These are phyloP conservation scores for Aspergillus leporis DNA, from an alignment of 495 filamentous ascomycete species.

Conservation along the genomic window DNA sequence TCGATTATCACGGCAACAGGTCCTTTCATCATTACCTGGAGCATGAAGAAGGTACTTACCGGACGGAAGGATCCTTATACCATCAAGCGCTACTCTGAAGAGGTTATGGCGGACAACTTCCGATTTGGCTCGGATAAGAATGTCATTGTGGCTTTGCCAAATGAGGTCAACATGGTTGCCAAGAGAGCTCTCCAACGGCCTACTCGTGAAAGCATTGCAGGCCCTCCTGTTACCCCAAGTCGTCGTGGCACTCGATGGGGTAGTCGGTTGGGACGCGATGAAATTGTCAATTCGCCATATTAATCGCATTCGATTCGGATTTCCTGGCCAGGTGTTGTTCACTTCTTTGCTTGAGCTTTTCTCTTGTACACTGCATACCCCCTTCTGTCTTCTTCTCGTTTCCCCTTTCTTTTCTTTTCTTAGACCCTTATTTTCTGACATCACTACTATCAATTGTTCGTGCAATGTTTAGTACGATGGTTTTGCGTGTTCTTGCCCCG, in stretches of 20 bases:
- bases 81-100: constrained; percentile 93
- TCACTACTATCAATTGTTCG: background rate
- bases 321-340: constrained; percentile 5
- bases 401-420: constrained; percentile 8
- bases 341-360: constrained; percentile 18
- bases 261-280: constrained; percentile 64
- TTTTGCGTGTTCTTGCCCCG: background rate
- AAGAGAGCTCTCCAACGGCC: constrained; percentile 82
- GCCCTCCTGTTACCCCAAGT: constrained; percentile 58
- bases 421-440: constrained; percentile 1
- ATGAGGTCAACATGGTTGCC: constrained; percentile 96
- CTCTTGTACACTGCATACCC: constrained; percentile 42
- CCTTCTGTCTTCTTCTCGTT: constrained; percentile 30
- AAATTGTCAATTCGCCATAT: constrained; percentile 85
- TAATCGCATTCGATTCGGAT: constrained; percentile 35
- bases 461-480: background rate
- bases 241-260: constrained; percentile 49
- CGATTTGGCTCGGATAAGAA: constrained; percentile 96
- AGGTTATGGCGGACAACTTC: constrained; percentile 99
- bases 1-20: constrained; percentile 97
- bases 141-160: constrained; percentile 92
- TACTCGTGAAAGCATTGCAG: constrained; percentile 87
- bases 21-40: constrained; percentile 97
- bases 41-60: constrained; percentile 77
- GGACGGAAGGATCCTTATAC: constrained; percentile 85